Evolutionary conservation across 176 grass and related monocot species (phyloP), one percentile per base, ranked within the genome.

Genomic region (Oryza officinalis): DNA sequence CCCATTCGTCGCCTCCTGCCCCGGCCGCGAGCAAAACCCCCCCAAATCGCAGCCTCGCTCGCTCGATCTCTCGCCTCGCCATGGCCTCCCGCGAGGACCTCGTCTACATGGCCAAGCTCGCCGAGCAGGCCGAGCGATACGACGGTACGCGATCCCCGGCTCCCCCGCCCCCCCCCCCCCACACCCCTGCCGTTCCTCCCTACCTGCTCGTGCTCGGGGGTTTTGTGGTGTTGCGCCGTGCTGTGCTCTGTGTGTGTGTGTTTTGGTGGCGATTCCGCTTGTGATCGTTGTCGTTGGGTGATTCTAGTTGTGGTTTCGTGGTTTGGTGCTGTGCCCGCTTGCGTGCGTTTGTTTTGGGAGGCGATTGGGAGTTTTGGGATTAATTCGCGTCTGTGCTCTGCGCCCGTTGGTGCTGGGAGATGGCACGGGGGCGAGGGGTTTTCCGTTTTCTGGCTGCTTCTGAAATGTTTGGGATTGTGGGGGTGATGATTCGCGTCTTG

Each of bases 111-210:
- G 85, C 85, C 78, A 87, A 87, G 78, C 63, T 87, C 45, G 70
- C 85, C 70, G 85, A 81, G 85, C 85, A 87, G 60, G 77, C 85
- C 33, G 85, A 87, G 77, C 85, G 85, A 61, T 87, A 87, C 71
- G 85, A 87, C 46, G 85, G 85, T 87, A 69, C 17, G 61, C 14
- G 72, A 66, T 52, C 43, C 10, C 13, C 22, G 59, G 11, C 76
- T 40, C n/a, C 22, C 18, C 23, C 43, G 41, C 26, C 33, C 76
- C 26, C n/a, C 22, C 18, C 23, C 43, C 60, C 26, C 33, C 28
- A 30, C 33, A n/a, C 82, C n/a, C 63, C 14, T 67, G 11, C 68
- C 37, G 5, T 43, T 10, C 61, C 6, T 22, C 23, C 0, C 14
- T 54, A 8, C 44, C 26, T 18, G 44, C 43, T 57, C 35, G 72